phyloP scores from a whole-genome alignment of 2,329 filamentous ascomycete species.

The Aspergillus japonicus region DNA sequence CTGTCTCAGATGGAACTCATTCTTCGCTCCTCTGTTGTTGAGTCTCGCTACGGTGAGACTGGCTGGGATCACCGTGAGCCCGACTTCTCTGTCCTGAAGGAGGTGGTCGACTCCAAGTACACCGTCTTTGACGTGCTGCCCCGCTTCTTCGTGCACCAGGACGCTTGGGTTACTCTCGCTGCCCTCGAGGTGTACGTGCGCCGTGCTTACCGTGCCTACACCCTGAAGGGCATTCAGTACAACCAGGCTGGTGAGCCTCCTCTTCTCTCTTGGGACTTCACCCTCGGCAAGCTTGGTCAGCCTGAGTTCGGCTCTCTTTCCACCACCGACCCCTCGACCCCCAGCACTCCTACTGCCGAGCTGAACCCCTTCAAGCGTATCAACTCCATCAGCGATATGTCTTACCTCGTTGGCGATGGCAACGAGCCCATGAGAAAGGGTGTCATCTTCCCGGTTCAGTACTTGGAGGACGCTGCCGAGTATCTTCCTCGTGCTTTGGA shows the following conservation, averaged over 20 bases:
- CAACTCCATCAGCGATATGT: constrained; percentile 95
- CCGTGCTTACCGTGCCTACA: constrained; percentile 94
- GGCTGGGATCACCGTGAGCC: constrained; percentile 96
- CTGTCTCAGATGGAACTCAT: constrained; percentile 98
- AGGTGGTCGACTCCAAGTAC: constrained; percentile 97
- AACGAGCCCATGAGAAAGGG: constrained; percentile 83
- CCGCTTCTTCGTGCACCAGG: constrained; percentile 90
- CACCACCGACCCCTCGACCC: constrained; percentile 78
- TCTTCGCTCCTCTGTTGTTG: constrained; percentile 87
- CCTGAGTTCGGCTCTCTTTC: constrained; percentile 78
- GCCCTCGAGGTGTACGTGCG: constrained; percentile 95
- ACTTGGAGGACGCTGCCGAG: constrained; percentile 92
- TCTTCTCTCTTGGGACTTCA: constrained; percentile 90
- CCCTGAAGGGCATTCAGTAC: constrained; percentile 85
- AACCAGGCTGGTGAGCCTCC: constrained; percentile 69
- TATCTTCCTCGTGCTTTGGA: constrained; percentile 80
- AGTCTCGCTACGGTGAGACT: constrained; percentile 96
- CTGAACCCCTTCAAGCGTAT: constrained; percentile 74
- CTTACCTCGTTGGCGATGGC: constrained; percentile 70
- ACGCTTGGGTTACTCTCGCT: constrained; percentile 90
- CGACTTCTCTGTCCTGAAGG: constrained; percentile 85
- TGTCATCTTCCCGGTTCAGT: constrained; percentile 89
- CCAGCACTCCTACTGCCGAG: constrained; percentile 67
- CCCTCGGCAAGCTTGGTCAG: constrained; percentile 87
- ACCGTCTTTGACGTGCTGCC: constrained; percentile 96